These are phyloP conservation scores for Neovahlkampfia damariscottae DNA, from an alignment of 78 protist genomes.

Conservation along the genomic window DNA sequence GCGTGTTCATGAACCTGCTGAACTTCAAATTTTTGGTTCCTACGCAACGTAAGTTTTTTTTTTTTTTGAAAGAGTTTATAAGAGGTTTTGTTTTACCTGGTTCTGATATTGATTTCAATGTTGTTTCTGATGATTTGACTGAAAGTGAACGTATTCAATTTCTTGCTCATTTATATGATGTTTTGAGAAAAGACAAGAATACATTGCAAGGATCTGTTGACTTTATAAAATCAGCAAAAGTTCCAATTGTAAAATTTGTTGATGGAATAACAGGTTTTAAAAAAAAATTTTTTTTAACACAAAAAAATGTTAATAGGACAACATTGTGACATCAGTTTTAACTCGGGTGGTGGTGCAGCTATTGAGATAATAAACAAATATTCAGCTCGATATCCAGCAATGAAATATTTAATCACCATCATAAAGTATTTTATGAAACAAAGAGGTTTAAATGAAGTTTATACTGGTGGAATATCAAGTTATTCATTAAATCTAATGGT, in stretches of 20 bases:
- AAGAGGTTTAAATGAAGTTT: slow-evolving; percentile 55
- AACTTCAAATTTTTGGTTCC: too few species aligned
- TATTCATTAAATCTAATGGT: slow-evolving; percentile 42
- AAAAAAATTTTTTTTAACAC: background rate
- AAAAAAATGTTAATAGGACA: background rate
- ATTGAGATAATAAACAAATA: background rate
- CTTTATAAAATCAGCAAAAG: background rate
- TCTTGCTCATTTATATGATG: background rate
- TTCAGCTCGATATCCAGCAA: background rate
- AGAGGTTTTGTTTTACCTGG: too few species aligned
- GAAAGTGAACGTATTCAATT: background rate
- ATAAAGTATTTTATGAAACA: slow-evolving; percentile 49
- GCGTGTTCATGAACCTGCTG: background rate
- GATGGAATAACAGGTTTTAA: background rate
- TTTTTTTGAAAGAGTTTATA: too few species aligned
- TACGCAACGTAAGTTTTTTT: too few species aligned
- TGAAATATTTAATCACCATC: slow-evolving; percentile 8
- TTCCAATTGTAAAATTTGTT: background rate
- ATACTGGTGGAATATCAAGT: slow-evolving; percentile 65
- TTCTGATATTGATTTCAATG: too few species aligned
- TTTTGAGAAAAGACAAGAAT: background rate
- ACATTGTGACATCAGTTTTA: slow-evolving; percentile 14
- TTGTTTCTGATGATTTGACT: too few species aligned
- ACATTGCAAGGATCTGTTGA: too few species aligned
- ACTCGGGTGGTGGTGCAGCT: slow-evolving; percentile 3